These are phyloP conservation scores for Penicillium sp. DNA, from an alignment of 2,329 filamentous ascomycete genomes.

Conservation along the genomic window DNA sequence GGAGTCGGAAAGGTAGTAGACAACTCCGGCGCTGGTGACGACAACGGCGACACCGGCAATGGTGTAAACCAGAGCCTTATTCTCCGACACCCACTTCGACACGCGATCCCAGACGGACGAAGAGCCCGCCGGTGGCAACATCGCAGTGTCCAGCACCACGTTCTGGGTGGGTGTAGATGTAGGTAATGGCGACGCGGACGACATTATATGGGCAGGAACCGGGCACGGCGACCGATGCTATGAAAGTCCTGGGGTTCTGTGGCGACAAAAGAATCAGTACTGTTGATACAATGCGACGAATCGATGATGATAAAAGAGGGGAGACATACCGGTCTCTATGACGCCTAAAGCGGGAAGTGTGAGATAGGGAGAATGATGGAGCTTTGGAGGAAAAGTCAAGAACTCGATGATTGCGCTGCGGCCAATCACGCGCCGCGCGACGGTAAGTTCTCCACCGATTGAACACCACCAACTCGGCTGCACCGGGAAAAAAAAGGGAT, in stretches of 20 bases:
- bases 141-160: conserved; percentile 42
- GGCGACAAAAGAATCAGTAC: conserved; percentile 1
- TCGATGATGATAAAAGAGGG: background rate
- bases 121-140: conserved; percentile 50
- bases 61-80: conserved; percentile 94
- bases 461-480: conserved; percentile 9
- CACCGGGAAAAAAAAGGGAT: conserved; percentile 8
- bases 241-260: conserved; percentile 19
- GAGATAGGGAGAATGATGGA: conserved; percentile 32
- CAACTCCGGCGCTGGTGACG: conserved; percentile 83
- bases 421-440: conserved; percentile 33
- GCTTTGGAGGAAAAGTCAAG: conserved; percentile 37
- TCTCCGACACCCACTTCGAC: conserved; percentile 88
- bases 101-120: conserved; percentile 85
- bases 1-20: conserved; percentile 77
- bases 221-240: conserved; percentile 20
- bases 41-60: conserved; percentile 92
- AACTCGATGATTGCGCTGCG: conserved; percentile 25
- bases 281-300: conserved; percentile 5
- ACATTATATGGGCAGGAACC: conserved; percentile 41
- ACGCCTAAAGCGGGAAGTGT: conserved; percentile 25
- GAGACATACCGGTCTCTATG: conserved; percentile 25
- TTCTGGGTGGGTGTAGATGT: conserved; percentile 37
- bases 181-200: conserved; percentile 38
- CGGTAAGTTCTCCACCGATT: conserved; percentile 23